Evolutionary conservation across 108 stramenopile genomes (phyloP), one percentile per base, ranked within the genome.

Genomic region (Cyclotella baltica): DNA sequence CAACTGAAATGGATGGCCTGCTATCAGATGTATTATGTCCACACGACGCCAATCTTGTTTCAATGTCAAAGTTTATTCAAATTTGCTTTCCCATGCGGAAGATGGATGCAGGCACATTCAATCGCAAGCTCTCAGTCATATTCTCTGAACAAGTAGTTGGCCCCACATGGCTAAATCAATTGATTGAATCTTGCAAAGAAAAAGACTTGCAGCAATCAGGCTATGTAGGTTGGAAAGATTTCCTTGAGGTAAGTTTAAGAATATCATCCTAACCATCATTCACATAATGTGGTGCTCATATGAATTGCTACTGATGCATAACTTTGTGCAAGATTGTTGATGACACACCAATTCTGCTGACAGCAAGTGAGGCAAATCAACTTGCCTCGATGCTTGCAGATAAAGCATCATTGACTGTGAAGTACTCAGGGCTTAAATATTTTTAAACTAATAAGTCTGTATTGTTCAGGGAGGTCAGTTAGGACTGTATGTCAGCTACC

Each of bases 31-130:
- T 70, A 30, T 0, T 37, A 1, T 70, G 69, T 19, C 6, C 69
- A 38, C 28, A 70, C 3, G 28, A 56, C 23, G 35, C 28, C 15
- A 56, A 56, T 25, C 9, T 70, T 15, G 30, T 70, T 3, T 70
- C 69, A 35, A 70, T 70, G 69, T 37, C 35, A 9, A 56, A 27
- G 34, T 70, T 70, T 30, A 30, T 57, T 13, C 23, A 70, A 2
- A 18, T 70, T 9, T 70, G 69, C 34, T 20, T 56, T 38, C 69
- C 69, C 3, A 9, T 8, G 35, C 16, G 13, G 38, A 31, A 8
- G 9, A 3, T 23, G 20, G 23, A 13, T 27, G 38, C 30, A 8
- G 13, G 38, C 23, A 25, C 2, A 19, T 64, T 64, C 23, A 38
- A 40, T 27, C 22, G 23, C 22, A 64, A 64, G 22, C 38, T 64